Evolutionary conservation across 1,139 yeast species (phyloP).

Genomic region (Debaryomycetaceae sp.): DNA sequence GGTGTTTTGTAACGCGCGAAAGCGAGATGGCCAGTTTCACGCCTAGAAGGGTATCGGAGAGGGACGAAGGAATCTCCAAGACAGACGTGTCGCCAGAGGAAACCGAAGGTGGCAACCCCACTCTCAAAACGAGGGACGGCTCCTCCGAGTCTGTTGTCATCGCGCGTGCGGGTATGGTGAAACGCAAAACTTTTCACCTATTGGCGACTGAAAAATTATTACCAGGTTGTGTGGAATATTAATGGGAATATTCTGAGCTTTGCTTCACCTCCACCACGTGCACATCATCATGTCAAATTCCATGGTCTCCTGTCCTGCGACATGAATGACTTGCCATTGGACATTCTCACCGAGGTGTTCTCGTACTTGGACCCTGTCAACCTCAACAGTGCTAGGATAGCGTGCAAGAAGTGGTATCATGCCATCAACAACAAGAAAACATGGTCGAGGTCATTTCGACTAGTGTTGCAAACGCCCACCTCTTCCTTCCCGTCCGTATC

Average conservation of each 20-base stretch:
- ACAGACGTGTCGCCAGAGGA: constrained; percentile 11
- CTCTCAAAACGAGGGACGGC: no score
- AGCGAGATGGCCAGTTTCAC: constrained; percentile 47
- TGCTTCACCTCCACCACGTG: not conserved
- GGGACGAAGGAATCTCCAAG: constrained; percentile 21
- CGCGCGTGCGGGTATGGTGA: no score
- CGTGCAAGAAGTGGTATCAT: constrained; percentile 42
- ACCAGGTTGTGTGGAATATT: not conserved
- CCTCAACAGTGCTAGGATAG: constrained; percentile 36
- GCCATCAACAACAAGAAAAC: constrained; percentile 47
- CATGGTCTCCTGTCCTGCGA: no score
- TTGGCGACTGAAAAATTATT: not conserved
- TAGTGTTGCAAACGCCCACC: constrained; percentile 29
- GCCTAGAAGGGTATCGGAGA: constrained; percentile 43
- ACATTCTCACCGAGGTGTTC: constrained; percentile 44
- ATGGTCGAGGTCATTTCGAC: constrained; percentile 49
- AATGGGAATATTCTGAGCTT: not conserved
- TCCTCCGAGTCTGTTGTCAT: no score
- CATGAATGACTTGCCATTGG: constrained; percentile 42
- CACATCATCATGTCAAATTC: no score
- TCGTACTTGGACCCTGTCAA: constrained; percentile 48
- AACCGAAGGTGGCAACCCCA: constrained; percentile 23
- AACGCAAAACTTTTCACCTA: no score
- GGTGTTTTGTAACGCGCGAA: constrained; percentile 44
- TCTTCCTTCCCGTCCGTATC: constrained; percentile 46